A percentile compares a stretch with the other conserved stretches of the same genome.
phyloP scores from a whole-genome alignment of 768 basidiomycete species.

The Porphyrellus cyaneotinctus region DNA sequence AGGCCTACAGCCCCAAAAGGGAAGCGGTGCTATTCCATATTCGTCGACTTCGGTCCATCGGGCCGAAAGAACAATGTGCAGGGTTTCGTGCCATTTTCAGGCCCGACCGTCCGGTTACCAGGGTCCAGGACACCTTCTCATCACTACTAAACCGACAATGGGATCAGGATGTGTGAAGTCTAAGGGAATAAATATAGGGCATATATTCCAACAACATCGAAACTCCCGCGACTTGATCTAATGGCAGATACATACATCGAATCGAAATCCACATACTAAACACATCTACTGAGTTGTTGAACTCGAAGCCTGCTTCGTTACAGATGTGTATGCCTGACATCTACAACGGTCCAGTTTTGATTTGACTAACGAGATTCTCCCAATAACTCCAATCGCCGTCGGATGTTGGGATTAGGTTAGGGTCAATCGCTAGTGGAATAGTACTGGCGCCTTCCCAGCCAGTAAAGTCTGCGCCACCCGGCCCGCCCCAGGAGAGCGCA shows the following conservation, averaged over 20 bases:
- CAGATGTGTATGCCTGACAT: slow-evolving; percentile 4
- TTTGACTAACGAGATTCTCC: slow-evolving; percentile 68
- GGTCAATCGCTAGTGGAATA: slow-evolving; percentile 37
- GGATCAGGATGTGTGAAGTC: too few species aligned
- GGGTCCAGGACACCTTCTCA: too few species aligned
- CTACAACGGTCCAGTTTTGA: slow-evolving; percentile 37
- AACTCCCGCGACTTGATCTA: background rate
- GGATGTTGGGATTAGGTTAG: slow-evolving; percentile 43
- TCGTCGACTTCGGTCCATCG: background rate
- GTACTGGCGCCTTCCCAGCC: slow-evolving; percentile 51
- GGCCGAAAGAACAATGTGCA: too few species aligned
- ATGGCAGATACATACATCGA: slow-evolving; percentile 10
- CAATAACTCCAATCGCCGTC: slow-evolving; percentile 79
- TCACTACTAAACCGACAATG: too few species aligned
- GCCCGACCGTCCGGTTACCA: too few species aligned
- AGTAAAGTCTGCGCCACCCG: slow-evolving; percentile 52
- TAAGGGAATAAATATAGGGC: too few species aligned
- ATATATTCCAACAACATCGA: too few species aligned
- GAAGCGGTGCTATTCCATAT: slow-evolving; percentile 3
- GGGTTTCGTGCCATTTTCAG: too few species aligned
- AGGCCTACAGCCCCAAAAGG: slow-evolving; percentile 14
- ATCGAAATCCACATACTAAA: slow-evolving; percentile 4
- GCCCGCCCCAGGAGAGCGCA: slow-evolving; percentile 57
- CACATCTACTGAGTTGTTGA: slow-evolving; percentile 3
- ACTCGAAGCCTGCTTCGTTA: slow-evolving; percentile 10